Conservation (phyloP, 805 yeast genomes). For the Wickerhamomyces bovis region DNA sequence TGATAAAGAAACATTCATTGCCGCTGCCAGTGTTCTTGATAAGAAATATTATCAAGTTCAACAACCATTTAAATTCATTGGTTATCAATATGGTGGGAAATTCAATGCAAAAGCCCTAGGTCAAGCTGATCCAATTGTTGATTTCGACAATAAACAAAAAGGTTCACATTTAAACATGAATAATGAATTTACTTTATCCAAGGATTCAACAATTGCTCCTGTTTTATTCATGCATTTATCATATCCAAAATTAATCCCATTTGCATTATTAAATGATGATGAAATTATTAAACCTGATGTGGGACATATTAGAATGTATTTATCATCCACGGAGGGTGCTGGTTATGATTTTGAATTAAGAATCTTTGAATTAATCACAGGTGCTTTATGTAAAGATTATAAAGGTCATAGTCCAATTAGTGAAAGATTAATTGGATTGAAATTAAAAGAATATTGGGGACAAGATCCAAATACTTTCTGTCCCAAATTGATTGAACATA, state of each 20-base stretch:
- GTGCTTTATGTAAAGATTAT: conserved; percentile 30
- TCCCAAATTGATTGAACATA: conserved; percentile 28
- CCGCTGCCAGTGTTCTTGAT: conserved; percentile 48
- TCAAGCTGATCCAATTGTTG: conserved; percentile 33
- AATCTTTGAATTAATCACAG: conserved; percentile 33
- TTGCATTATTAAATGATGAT: conserved; percentile 21
- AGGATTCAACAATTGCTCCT: conserved; percentile 13
- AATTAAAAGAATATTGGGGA: conserved; percentile 24
- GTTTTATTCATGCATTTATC: conserved; percentile 52
- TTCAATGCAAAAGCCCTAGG: conserved; percentile 37
- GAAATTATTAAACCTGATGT: conserved; percentile 21
- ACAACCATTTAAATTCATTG: conserved; percentile 30
- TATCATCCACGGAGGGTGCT: conserved; percentile 16
- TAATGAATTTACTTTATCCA: conserved; percentile 11
- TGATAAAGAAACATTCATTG: conserved; percentile 62
- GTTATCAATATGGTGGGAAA: conserved; percentile 22
- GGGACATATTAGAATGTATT: conserved; percentile 30
- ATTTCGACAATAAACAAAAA: conserved; percentile 20
- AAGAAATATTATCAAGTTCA: conserved; percentile 42
- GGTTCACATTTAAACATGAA: conserved; percentile 15
- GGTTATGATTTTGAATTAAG: conserved; percentile 36
- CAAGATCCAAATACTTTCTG: conserved; percentile 26
- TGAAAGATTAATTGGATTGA: conserved; percentile 22
- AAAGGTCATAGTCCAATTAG: conserved; percentile 17
- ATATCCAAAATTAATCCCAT: conserved; percentile 45